A percentile compares a stretch with the other conserved stretches of the same genome.
phyloP scores from a whole-genome alignment of 805 yeast genomes.

The Jamesozyma rosinii region DNA sequence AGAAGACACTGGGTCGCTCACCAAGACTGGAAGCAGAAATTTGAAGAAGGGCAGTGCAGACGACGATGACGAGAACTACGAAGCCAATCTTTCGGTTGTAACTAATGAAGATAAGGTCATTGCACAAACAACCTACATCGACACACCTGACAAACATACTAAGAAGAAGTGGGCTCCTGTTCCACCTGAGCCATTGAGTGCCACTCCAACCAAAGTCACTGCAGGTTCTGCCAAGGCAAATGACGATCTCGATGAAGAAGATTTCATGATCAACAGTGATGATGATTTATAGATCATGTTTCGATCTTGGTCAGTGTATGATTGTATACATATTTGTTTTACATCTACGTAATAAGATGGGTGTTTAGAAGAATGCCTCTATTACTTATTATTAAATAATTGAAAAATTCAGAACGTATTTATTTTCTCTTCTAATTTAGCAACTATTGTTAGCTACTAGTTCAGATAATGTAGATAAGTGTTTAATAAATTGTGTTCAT shows the following conservation, averaged over 20 bases:
- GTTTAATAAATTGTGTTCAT: conserved; percentile 16
- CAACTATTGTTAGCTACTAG: conserved; percentile 16
- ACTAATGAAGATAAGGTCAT: conserved; percentile 14
- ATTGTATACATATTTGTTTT: too few species aligned
- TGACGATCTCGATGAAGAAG: conserved; percentile 18
- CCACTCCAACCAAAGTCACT: conserved; percentile 23
- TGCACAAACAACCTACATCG: conserved; percentile 27
- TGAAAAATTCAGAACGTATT: background rate
- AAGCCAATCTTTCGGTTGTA: conserved; percentile 5
- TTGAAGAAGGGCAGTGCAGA: background rate
- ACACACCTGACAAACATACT: conserved; percentile 22
- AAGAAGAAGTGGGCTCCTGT: conserved; percentile 23
- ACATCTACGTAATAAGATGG: too few species aligned
- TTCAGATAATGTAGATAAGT: conserved; percentile 34
- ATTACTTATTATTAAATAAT: too few species aligned
- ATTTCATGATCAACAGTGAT: conserved; percentile 27
- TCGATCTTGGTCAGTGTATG: too few species aligned
- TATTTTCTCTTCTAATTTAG: conserved; percentile 9
- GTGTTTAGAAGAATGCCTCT: too few species aligned
- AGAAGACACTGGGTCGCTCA: background rate
- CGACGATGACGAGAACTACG: background rate
- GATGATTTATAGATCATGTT: conserved; percentile 15
- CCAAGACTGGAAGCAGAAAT: too few species aligned
- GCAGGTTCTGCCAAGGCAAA: conserved; percentile 6
- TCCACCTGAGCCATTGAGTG: conserved; percentile 18